Percentiles rank a stretch among this genome's conserved stretches.
Conservation (phyloP, 225 moss, liverwort and hornwort species). For the Bryum argenteum region DNA sequence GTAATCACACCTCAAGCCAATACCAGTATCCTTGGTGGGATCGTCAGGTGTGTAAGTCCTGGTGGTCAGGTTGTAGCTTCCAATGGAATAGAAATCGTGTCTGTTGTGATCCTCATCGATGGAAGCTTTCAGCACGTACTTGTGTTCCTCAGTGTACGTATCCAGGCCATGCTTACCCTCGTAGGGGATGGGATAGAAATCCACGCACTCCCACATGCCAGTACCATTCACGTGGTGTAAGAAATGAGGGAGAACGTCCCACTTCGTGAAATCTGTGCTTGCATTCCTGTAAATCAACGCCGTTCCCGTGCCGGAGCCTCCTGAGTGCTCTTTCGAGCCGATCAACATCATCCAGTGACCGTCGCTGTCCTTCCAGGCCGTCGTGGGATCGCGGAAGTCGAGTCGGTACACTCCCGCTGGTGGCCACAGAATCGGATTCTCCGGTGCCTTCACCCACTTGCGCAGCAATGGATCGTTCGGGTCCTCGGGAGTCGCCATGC, state of each 20-base stretch:
- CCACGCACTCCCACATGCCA: slow-evolving; percentile 86
- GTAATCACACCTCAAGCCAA: slow-evolving; percentile 39
- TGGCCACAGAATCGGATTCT: slow-evolving; percentile 54
- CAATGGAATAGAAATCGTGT: slow-evolving; percentile 64
- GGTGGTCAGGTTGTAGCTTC: slow-evolving; percentile 40
- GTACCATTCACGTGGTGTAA: slow-evolving; percentile 42
- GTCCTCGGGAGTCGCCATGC: slow-evolving; percentile 50
- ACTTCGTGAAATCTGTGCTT: slow-evolving; percentile 52
- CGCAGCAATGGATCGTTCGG: slow-evolving; percentile 57
- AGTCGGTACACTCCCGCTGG: slow-evolving; percentile 34
- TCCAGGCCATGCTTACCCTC: slow-evolving; percentile 27
- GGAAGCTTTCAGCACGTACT: slow-evolving; percentile 66
- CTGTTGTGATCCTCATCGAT: slow-evolving; percentile 33
- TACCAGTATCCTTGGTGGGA: slow-evolving; percentile 38
- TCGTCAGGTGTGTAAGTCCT: slow-evolving; percentile 37
- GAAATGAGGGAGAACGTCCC: slow-evolving; percentile 43
- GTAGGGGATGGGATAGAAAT: slow-evolving; percentile 52
- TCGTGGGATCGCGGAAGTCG: slow-evolving; percentile 71
- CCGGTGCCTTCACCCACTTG: slow-evolving; percentile 55
- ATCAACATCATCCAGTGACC: slow-evolving; percentile 55
- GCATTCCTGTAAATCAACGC: slow-evolving; percentile 49
- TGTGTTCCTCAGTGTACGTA: slow-evolving; percentile 25
- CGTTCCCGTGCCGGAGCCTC: slow-evolving; percentile 34
- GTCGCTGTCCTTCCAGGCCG: slow-evolving; percentile 60
- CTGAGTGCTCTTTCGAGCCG: slow-evolving; percentile 34